Base-by-base conservation (phyloP, 139 green algal genomes). In the Chlamydomonas eustigma region DNA sequence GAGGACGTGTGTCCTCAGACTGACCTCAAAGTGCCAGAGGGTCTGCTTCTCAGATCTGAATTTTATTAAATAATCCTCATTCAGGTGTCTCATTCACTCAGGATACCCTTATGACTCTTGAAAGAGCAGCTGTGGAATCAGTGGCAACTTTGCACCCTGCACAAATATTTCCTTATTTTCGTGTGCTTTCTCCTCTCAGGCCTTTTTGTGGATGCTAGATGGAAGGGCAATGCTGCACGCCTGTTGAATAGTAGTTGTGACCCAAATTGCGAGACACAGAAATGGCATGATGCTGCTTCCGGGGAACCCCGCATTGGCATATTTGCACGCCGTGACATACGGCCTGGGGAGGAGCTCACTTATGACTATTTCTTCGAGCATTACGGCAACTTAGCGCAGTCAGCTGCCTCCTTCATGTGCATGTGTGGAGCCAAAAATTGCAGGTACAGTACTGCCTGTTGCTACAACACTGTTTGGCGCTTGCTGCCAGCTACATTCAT, bases 291-390 rank as follows among this genome's bases (percentile, higher is more conserved):
- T 28, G 78, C 78, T 2, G 64, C 78, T 1, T 84, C 81, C 1
- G 68, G 68, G 24, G 68, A 75, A 38, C 30, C 68, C 6, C 68
- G 68, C 37, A 75, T 75, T 38, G 68, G 68, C 68, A 31, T 75
- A 22, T 64, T 75, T 75, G 68, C 68, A 4, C 65, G 65, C 4
- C 83, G 85, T 6, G 67, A 83, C 64, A 92, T 97, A 32, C 5
- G 36, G 0, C 39, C 64, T 1, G 85, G 84, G 5, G 89, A 96
- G 77, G 93, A 97, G 90, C 86, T 97, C 18, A 90, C 81, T 0
- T 97, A 97, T 67, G 89, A 97, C 83, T 97, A 97, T 83, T 93
- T 93, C 73, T 94, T 94, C 72, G 75, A 88, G 72, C 82, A 91
- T 50, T 87, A 90, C 36, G 84, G 87, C 33, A 58, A 65, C 28